Evolutionary conservation across 2,329 filamentous ascomycete species (phyloP).

Genomic region (Fusarium miscanthi): DNA sequence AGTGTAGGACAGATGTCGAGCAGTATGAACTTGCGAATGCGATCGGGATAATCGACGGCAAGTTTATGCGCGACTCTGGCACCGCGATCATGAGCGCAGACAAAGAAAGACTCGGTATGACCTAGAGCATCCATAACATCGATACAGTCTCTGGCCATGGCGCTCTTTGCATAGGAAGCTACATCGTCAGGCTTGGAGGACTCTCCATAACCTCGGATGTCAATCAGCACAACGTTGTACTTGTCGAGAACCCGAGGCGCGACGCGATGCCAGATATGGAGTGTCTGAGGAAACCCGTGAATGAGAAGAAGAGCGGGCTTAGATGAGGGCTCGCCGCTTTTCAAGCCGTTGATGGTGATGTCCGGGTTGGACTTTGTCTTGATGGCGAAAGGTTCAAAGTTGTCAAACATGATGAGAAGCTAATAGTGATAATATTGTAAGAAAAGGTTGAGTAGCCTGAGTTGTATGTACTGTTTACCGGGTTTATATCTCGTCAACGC

Average conservation of each 20-base stretch:
- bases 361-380: slow-evolving; percentile 49
- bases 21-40: slow-evolving; percentile 57
- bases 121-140: slow-evolving; percentile 58
- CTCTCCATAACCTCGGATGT: slow-evolving; percentile 63
- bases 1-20: slow-evolving; percentile 67
- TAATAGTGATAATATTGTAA: fast-evolving
- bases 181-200: slow-evolving; percentile 58
- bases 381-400: slow-evolving; percentile 53
- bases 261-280: slow-evolving; percentile 63
- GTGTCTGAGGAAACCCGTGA: slow-evolving; percentile 65
- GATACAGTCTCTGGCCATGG: slow-evolving; percentile 61
- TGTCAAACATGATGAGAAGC: slow-evolving; percentile 52
- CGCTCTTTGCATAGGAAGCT: slow-evolving; percentile 57
- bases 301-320: slow-evolving; percentile 60
- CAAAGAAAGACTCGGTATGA: slow-evolving; percentile 52
- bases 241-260: slow-evolving; percentile 51
- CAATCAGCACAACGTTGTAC: slow-evolving; percentile 59
- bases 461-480: fast-evolving
- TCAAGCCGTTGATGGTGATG: slow-evolving; percentile 58
- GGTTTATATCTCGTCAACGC: slow-evolving; percentile 1
- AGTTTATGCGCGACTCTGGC: slow-evolving; percentile 66
- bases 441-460: fast-evolving
- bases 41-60: slow-evolving; percentile 57
- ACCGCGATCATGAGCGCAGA: slow-evolving; percentile 68
- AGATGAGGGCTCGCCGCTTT: slow-evolving; percentile 45